Evolutionary conservation across 371 early-diverging fungal genomes (phyloP).

Genomic region (Mucor lusitanicus): DNA sequence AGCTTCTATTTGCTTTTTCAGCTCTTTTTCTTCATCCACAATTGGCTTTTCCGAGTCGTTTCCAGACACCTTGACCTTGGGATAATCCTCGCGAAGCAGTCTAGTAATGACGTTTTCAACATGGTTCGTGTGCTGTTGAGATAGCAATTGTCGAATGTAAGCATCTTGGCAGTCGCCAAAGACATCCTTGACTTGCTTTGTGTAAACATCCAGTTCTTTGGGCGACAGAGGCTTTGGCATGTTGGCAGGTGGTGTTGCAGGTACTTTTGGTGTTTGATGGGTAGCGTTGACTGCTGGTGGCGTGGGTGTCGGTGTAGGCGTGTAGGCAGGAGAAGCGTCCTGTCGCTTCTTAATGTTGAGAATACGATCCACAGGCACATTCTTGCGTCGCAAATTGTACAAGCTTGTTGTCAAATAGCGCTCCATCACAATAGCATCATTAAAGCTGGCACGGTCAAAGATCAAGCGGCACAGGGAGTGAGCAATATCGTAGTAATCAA

Average conservation of each 20-base stretch:
- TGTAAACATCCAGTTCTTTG: constrained; percentile 38
- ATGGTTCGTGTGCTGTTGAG: constrained; percentile 57
- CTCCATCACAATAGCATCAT: constrained; percentile 68
- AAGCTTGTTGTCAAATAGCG: constrained; percentile 66
- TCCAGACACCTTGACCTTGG: constrained; percentile 19
- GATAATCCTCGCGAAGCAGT: constrained; percentile 66
- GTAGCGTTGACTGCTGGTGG: background rate
- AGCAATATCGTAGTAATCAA: constrained; percentile 85
- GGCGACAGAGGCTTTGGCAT: constrained; percentile 23
- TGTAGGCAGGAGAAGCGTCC: background rate
- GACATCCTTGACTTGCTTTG: constrained; percentile 54
- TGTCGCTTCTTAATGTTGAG: constrained; percentile 61
- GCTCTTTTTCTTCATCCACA: constrained; percentile 11
- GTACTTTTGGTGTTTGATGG: background rate
- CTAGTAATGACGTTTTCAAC: constrained; percentile 62
- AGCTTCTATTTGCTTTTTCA: constrained; percentile 1
- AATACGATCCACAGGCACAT: constrained; percentile 91
- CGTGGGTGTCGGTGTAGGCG: constrained; percentile 2
- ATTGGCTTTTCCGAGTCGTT: constrained; percentile 3
- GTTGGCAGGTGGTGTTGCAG: background rate
- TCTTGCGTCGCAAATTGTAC: constrained; percentile 66
- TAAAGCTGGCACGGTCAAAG: constrained; percentile 62
- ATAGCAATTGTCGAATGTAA: constrained; percentile 57
- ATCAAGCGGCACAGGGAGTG: constrained; percentile 60
- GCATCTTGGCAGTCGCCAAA: constrained; percentile 74